These are phyloP conservation scores for Tieghemiomyces parasiticus DNA, from an alignment of 192 early-diverging fungal genomes.

Conservation along the genomic window DNA sequence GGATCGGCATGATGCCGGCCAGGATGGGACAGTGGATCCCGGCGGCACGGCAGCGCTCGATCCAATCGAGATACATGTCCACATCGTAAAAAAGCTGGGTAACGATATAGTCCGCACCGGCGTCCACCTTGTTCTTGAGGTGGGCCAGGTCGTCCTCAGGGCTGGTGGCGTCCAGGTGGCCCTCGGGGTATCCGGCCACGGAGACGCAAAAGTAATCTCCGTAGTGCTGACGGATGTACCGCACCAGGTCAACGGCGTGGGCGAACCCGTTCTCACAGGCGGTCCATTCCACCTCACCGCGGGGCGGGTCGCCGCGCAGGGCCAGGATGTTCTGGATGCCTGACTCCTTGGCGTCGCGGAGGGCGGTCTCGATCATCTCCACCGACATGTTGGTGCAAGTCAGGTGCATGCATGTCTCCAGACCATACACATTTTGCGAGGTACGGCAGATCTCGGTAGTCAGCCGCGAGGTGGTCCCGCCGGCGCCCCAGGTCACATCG, in stretches of 20 bases:
- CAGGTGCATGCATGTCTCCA: conserved; percentile 96
- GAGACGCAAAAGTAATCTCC: conserved; percentile 94
- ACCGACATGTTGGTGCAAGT: conserved; percentile 96
- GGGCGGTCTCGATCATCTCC: conserved; percentile 71
- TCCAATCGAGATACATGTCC: conserved; percentile 72
- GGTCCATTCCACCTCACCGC: conserved; percentile 65
- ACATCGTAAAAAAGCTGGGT: conserved; percentile 95
- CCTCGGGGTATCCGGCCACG: conserved; percentile 96
- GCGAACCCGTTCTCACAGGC: conserved; percentile 74
- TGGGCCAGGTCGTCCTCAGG: conserved; percentile 60
- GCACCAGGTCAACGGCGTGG: conserved; percentile 78
- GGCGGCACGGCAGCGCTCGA: conserved; percentile 48
- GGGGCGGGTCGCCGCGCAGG: conserved; percentile 86
- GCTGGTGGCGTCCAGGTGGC: conserved; percentile 61
- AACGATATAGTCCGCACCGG: conserved; percentile 83
- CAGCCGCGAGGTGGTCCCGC: conserved; percentile 73
- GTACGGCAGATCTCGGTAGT: conserved; percentile 80
- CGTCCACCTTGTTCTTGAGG: conserved; percentile 81
- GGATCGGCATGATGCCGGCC: conserved; percentile 95
- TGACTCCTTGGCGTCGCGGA: conserved; percentile 75
- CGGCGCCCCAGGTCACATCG: conserved; percentile 85
- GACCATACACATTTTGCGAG: conserved; percentile 83
- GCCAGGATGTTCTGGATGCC: conserved; percentile 97
- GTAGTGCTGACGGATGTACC: conserved; percentile 75
- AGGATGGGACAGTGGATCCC: conserved; percentile 78